These are phyloP conservation scores for Gyromitra esculenta DNA, from an alignment of 2,329 filamentous ascomycete genomes.

Conservation along the genomic window DNA sequence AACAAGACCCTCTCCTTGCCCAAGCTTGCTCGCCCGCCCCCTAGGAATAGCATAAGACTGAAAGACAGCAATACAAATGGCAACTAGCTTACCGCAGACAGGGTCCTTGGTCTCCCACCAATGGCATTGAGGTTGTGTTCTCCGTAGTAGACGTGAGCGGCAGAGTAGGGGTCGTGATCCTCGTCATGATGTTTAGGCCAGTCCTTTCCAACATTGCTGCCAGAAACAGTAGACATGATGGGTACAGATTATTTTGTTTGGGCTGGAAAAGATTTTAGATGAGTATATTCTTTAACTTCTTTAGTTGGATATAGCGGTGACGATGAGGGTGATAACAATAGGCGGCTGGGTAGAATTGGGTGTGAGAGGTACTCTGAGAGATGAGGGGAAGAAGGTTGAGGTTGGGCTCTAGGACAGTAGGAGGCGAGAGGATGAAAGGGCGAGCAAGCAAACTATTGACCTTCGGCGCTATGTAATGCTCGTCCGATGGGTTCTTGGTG, in stretches of 20 bases:
- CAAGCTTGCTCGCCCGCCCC: neutral
- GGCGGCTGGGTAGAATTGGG: constrained; percentile 9
- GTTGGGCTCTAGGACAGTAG: constrained; percentile 1
- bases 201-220: constrained; percentile 36
- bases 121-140: constrained; percentile 38
- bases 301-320: constrained; percentile 1
- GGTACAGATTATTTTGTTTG: constrained; percentile 19
- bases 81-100: constrained; percentile 44
- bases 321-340: constrained; percentile 3
- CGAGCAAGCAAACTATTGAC: constrained; percentile 19
- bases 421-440: constrained; percentile 14
- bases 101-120: constrained; percentile 43
- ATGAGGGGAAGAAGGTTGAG: neutral
- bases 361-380: neutral
- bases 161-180: constrained; percentile 50
- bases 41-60: neutral
- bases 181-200: constrained; percentile 48
- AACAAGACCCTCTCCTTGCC: neutral
- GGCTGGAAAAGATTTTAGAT: neutral
- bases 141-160: constrained; percentile 51
- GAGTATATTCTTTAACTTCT: constrained; percentile 16
- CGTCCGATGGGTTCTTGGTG: constrained; percentile 7
- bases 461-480: constrained; percentile 12
- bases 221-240: constrained; percentile 38
- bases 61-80: constrained; percentile 16